Conservation (phyloP, 768 basidiomycete genomes). For the Piloderma croceum region DNA sequence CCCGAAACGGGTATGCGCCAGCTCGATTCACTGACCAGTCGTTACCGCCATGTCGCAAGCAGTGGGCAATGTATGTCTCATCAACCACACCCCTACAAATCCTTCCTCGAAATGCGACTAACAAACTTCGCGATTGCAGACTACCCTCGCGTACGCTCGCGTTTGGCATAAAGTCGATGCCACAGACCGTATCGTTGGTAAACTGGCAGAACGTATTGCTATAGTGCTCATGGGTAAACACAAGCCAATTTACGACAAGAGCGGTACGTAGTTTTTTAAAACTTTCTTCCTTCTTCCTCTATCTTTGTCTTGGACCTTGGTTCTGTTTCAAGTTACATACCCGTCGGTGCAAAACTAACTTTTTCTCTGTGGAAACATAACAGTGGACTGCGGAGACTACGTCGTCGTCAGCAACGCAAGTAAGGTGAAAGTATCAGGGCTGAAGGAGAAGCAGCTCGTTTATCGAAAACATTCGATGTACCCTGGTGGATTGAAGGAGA, state of each 20-base stretch:
- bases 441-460: slow-evolving; percentile 80
- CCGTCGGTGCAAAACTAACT: no score
- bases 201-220: slow-evolving; percentile 91
- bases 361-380: no score
- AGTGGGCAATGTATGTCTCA: slow-evolving; percentile 65
- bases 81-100: slow-evolving; percentile 1
- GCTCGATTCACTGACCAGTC: no score
- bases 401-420: slow-evolving; percentile 90
- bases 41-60: slow-evolving; percentile 63
- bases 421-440: slow-evolving; percentile 80
- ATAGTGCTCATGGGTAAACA: slow-evolving; percentile 98
- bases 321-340: background rate
- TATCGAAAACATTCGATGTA: slow-evolving; percentile 91
- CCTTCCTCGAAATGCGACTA: background rate
- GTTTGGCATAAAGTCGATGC: slow-evolving; percentile 97
- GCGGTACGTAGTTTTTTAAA: slow-evolving; percentile 46
- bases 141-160: slow-evolving; percentile 90
- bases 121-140: slow-evolving; percentile 40
- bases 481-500: slow-evolving; percentile 91
- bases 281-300: background rate
- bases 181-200: slow-evolving; percentile 84
- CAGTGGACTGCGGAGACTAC: slow-evolving; percentile 97
- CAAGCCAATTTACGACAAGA: slow-evolving; percentile 93
- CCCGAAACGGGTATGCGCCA: no score
- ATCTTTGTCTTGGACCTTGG: background rate